A percentile compares a stretch with the other conserved stretches of the same genome.
phyloP scores from a whole-genome alignment of 768 basidiomycete genomes.

The Gloeostereum incarnatum region DNA sequence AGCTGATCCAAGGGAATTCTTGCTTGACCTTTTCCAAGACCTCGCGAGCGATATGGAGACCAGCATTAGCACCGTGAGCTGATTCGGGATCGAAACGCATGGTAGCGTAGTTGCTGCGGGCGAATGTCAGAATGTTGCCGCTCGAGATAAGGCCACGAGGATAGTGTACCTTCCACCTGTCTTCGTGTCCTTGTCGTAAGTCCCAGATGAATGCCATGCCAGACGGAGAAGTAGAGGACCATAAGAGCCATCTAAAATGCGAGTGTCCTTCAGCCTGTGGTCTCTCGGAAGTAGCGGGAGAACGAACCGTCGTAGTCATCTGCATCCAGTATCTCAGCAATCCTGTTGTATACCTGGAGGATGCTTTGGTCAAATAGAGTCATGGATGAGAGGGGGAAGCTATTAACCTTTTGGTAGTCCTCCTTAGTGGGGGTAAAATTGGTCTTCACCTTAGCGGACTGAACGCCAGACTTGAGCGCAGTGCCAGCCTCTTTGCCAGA shows the following conservation, averaged over 20 bases:
- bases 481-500: conserved; percentile 41
- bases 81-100: conserved; percentile 96
- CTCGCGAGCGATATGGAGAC: conserved; percentile 70
- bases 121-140: conserved; percentile 4
- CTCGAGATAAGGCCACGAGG: conserved; percentile 3
- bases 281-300: neutral
- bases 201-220: conserved; percentile 93
- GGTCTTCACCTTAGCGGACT: conserved; percentile 51
- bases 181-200: conserved; percentile 72
- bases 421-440: conserved; percentile 71
- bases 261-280: conserved; percentile 6
- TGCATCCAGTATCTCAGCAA: conserved; percentile 72
- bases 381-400: neutral
- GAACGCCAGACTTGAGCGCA: conserved; percentile 50
- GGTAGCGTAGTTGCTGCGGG: conserved; percentile 84
- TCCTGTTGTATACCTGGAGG: conserved; percentile 80
- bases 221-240: conserved; percentile 84
- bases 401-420: conserved; percentile 79
- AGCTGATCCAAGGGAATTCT: conserved; percentile 89
- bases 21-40: conserved; percentile 83
- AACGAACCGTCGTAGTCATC: conserved; percentile 79
- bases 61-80: conserved; percentile 75
- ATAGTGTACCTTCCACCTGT: conserved; percentile 68
- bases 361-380: conserved; percentile 5
- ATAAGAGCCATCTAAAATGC: conserved; percentile 67